These are phyloP conservation scores for Fraxinus ornus DNA, from an alignment of 305 asterid species.

Conservation along the genomic window DNA sequence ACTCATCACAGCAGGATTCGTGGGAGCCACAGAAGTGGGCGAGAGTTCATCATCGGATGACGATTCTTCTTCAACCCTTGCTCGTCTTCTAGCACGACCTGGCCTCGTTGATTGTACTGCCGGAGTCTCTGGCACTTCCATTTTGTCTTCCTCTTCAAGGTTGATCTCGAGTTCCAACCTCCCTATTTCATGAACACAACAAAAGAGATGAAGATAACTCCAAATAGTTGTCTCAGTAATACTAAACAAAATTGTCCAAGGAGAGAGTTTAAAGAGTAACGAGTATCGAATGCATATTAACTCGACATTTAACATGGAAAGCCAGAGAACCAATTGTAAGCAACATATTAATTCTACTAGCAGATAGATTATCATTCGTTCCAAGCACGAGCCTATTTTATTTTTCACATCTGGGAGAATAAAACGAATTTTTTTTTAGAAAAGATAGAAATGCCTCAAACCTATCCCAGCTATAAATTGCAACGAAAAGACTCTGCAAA, in stretches of 20 bases:
- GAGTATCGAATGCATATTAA: not conserved
- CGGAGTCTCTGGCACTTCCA: slow-evolving; percentile 67
- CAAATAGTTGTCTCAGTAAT: not conserved
- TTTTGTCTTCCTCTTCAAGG: slow-evolving; percentile 39
- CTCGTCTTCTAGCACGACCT: slow-evolving; percentile 56
- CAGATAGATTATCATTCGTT: not conserved
- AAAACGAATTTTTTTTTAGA: not conserved
- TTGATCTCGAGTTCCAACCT: slow-evolving; percentile 52
- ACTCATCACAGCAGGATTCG: slow-evolving; percentile 39
- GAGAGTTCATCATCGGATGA: slow-evolving; percentile 67
- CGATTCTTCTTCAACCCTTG: slow-evolving; percentile 42
- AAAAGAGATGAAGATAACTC: not conserved
- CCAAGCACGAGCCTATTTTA: not conserved
- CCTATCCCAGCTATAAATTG: not conserved
- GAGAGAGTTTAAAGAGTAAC: not conserved
- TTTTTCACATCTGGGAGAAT: not conserved
- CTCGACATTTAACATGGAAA: not conserved
- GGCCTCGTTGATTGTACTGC: slow-evolving; percentile 54
- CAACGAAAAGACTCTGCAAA: not conserved
- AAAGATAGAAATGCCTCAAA: not conserved
- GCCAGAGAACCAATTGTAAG: not conserved
- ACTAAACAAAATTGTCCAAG: not conserved
- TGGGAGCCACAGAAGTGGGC: slow-evolving; percentile 59
- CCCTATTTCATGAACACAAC: slow-evolving; percentile 31
- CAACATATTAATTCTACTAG: not conserved